Evolutionary conservation across 352 stramenopile genomes (phyloP).

Genomic region (Phytophthora fragariaefolia): DNA sequence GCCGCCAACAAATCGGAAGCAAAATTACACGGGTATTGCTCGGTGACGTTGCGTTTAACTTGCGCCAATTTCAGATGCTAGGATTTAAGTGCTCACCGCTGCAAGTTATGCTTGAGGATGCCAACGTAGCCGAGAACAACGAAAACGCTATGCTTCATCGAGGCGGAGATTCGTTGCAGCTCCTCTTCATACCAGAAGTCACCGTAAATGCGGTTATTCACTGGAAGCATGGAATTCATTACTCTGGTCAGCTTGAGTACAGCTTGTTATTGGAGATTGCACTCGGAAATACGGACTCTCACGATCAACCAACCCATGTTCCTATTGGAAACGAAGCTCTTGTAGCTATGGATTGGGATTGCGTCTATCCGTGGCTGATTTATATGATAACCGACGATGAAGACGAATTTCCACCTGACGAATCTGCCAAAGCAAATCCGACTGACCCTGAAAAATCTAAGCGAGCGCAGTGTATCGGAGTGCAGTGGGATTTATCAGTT

Average conservation of each 20-base stretch:
- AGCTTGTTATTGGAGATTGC: conserved; percentile 61
- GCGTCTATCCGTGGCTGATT: conserved; percentile 68
- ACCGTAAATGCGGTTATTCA: conserved; percentile 34
- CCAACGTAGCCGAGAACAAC: not conserved
- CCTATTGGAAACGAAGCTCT: conserved; percentile 55
- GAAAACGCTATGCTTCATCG: not conserved
- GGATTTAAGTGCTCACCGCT: conserved; percentile 37
- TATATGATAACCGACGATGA: conserved; percentile 59
- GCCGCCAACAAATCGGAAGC: conserved; percentile 23
- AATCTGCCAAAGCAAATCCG: not conserved
- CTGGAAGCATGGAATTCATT: conserved; percentile 31
- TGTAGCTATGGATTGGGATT: conserved; percentile 72
- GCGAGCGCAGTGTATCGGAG: conserved; percentile 42
- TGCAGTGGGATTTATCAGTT: conserved; percentile 75
- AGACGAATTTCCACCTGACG: conserved; percentile 16
- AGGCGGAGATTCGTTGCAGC: conserved; percentile 27
- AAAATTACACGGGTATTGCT: conserved; percentile 42
- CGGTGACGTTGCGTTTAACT: conserved; percentile 49
- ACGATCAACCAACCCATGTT: conserved; percentile 35
- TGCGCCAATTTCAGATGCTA: conserved; percentile 64
- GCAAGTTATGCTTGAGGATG: conserved; percentile 36
- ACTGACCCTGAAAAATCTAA: conserved; percentile 1
- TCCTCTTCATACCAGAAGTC: conserved; percentile 38
- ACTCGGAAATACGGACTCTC: conserved; percentile 35
- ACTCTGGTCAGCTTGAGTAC: conserved; percentile 39